phyloP scores from a whole-genome alignment of 441 rosid genomes.

The Pelargonium australe region DNA sequence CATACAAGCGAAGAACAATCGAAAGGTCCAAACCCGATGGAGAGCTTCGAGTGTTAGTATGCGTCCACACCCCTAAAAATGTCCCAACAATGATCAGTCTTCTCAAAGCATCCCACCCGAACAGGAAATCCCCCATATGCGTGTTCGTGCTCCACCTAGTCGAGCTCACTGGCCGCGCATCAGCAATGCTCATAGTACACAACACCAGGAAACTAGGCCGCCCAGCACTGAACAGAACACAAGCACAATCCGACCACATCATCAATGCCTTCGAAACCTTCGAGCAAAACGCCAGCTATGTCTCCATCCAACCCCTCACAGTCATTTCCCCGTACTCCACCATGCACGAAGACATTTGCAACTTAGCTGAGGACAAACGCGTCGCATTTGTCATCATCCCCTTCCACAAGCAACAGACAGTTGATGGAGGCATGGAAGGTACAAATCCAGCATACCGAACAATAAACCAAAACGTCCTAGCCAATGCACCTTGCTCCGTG shows the following conservation, averaged over 20 bases:
- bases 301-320: slow-evolving; percentile 77
- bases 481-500: slow-evolving; percentile 75
- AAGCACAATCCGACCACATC: slow-evolving; percentile 95
- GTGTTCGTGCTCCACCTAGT: slow-evolving; percentile 79
- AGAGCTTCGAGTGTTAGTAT: slow-evolving; percentile 60
- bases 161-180: slow-evolving; percentile 92
- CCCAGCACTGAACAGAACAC: slow-evolving; percentile 74
- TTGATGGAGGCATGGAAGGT: slow-evolving; percentile 95
- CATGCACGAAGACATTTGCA: slow-evolving; percentile 91
- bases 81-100: slow-evolving; percentile 84
- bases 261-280: slow-evolving; percentile 79
- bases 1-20: slow-evolving; percentile 64
- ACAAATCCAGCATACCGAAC: slow-evolving; percentile 73
- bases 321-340: slow-evolving; percentile 90
- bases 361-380: slow-evolving; percentile 82
- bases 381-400: slow-evolving; percentile 73
- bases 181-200: slow-evolving; percentile 94
- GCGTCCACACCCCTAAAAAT: slow-evolving; percentile 76
- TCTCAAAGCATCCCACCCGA: slow-evolving; percentile 76
- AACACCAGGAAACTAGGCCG: slow-evolving; percentile 33
- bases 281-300: slow-evolving; percentile 32
- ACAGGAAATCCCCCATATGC: slow-evolving; percentile 67
- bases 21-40: slow-evolving; percentile 64
- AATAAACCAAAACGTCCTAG: slow-evolving; percentile 71
- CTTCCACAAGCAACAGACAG: slow-evolving; percentile 90